A percentile compares a stretch with the other conserved stretches of the same genome.
These are phyloP conservation scores for Amaranthus cruentus DNA, from an alignment of 148 eudicot genomes.

Conservation along the genomic window DNA sequence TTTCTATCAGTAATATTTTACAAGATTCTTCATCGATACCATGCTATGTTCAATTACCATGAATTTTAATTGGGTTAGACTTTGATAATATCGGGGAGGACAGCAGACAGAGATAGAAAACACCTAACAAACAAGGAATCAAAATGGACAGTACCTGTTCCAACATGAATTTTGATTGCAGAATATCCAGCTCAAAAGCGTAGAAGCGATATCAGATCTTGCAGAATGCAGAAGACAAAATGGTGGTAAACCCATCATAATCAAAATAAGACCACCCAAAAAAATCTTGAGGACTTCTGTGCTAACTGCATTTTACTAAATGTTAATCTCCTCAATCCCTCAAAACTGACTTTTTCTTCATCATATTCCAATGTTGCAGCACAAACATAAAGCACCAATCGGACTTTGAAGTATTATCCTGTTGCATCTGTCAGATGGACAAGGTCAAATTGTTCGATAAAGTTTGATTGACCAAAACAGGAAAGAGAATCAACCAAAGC, in stretches of 20 bases:
- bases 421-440: not conserved
- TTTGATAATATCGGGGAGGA: no score
- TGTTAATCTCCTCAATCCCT: not conserved
- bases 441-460: not conserved
- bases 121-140: not conserved
- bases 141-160: conserved; percentile 10
- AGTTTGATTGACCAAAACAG: not conserved
- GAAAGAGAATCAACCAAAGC: not conserved
- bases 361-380: not conserved
- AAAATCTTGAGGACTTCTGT: not conserved
- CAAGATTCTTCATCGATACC: not conserved
- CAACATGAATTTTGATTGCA: not conserved
- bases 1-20: not conserved
- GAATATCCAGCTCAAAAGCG: not conserved
- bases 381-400: not conserved
- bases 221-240: not conserved
- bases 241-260: not conserved
- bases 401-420: not conserved
- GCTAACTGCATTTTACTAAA: not conserved
- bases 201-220: not conserved
- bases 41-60: not conserved
- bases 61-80: not conserved
- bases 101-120: not conserved
- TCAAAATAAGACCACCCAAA: conserved; percentile 4
- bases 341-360: not conserved